phyloP scores from a whole-genome alignment of 495 filamentous ascomycete species.

The Penicillium verhagenii region DNA sequence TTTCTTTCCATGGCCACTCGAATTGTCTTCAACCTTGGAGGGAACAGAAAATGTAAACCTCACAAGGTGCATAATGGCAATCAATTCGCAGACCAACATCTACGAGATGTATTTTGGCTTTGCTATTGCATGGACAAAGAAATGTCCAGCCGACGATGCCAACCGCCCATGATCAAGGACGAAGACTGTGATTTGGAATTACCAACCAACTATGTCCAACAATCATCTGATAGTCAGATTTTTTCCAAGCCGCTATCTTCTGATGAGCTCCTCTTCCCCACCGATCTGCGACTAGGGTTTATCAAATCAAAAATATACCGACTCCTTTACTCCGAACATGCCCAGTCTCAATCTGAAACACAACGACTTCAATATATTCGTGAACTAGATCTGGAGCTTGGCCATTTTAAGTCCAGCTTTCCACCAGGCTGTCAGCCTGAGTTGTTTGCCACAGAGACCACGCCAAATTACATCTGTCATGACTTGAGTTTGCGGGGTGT shows the following conservation, averaged over 20 bases:
- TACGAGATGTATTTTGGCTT: slow-evolving; percentile 36
- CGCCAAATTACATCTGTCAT: slow-evolving; percentile 26
- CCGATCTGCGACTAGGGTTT: slow-evolving; percentile 27
- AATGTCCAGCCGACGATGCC: slow-evolving; percentile 26
- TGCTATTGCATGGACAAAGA: slow-evolving; percentile 37
- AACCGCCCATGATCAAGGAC: slow-evolving; percentile 30
- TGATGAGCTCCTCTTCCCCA: slow-evolving; percentile 26
- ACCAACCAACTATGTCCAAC: slow-evolving; percentile 20
- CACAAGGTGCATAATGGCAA: slow-evolving; percentile 5
- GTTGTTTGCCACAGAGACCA: slow-evolving; percentile 16
- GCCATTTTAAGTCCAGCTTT: slow-evolving; percentile 19
- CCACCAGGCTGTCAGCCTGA: slow-evolving; percentile 21
- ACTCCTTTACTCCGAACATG: slow-evolving; percentile 22
- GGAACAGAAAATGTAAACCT: slow-evolving; percentile 9
- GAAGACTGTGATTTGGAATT: slow-evolving; percentile 32
- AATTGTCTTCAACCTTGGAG: slow-evolving; percentile 22
- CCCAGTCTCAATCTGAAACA: slow-evolving; percentile 16
- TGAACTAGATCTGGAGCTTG: slow-evolving; percentile 28
- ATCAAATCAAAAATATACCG: slow-evolving; percentile 32
- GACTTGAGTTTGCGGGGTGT: slow-evolving; percentile 32
- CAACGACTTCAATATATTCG: slow-evolving; percentile 25
- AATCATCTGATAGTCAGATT: slow-evolving; percentile 23
- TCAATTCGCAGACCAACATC: too few relatives aligned
- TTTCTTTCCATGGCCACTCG: slow-evolving; percentile 23
- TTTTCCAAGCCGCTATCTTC: slow-evolving; percentile 19